Evolutionary conservation across 2,329 filamentous ascomycete species (phyloP).

Genomic region (Aureobasidium leucospermi): DNA sequence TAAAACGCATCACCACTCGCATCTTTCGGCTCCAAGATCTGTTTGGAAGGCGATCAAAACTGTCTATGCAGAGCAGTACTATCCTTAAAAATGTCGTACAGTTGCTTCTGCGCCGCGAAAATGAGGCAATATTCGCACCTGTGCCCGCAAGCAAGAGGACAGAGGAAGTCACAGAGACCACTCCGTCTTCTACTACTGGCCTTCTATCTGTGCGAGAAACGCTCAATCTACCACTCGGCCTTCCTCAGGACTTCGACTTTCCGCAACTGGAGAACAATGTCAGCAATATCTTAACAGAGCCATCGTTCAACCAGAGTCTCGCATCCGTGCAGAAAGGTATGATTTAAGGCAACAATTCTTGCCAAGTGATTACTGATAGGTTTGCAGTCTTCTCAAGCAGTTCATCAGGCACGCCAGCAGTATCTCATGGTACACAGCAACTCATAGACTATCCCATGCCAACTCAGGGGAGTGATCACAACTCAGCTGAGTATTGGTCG

Average conservation of each 20-base stretch:
- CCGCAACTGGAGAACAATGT: neutral
- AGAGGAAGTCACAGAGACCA: neutral
- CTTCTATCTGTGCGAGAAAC: neutral
- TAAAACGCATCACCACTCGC: conserved; percentile 36
- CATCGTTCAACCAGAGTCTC: neutral
- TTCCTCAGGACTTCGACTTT: neutral
- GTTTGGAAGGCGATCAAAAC: conserved; percentile 27
- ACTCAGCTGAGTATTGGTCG: neutral
- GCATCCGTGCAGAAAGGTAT: conserved; percentile 13
- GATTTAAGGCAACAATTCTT: neutral
- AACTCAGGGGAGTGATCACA: neutral
- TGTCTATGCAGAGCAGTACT: conserved; percentile 31
- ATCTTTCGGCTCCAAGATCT: conserved; percentile 36
- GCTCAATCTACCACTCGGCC: neutral
- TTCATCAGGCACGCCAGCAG: neutral
- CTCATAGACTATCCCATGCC: neutral
- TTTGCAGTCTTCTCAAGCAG: neutral
- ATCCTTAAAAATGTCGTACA: conserved; percentile 20
- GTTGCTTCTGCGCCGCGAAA: conserved; percentile 12
- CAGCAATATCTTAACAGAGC: neutral
- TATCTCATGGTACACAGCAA: neutral
- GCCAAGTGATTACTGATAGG: neutral
- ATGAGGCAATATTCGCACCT: conserved; percentile 13
- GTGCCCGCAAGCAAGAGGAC: neutral
- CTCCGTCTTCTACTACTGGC: neutral